Evolutionary conservation across 441 rosid genomes (phyloP).

Genomic region (Arabidopsis hybrid): DNA sequence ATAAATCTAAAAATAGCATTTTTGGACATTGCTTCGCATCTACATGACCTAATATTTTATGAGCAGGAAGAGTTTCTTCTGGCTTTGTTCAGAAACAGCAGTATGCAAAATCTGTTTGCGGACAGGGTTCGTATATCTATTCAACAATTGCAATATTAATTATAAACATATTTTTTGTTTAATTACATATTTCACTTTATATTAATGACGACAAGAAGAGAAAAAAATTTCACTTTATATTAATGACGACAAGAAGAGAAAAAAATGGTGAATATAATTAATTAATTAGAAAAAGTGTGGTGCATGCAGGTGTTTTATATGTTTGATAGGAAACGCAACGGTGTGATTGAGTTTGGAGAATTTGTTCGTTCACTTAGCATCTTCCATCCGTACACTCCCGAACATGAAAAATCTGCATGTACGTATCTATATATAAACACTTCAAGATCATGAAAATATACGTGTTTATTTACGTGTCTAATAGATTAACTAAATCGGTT

Average conservation of each 20-base stretch:
- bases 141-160: background rate
- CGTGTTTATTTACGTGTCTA: background rate
- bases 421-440: conserved; percentile 17
- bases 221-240: too few species aligned
- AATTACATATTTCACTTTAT: background rate
- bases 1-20: background rate
- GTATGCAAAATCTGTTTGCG: conserved; percentile 57
- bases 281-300: background rate
- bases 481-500: background rate
- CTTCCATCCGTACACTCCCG: conserved; percentile 75
- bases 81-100: conserved; percentile 64
- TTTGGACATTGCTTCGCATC: background rate
- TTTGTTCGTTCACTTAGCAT: conserved; percentile 69
- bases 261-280: too few species aligned
- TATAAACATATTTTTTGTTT: too few species aligned
- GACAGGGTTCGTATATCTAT: conserved; percentile 56
- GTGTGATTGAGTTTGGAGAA: conserved; percentile 73
- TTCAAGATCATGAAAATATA: background rate
- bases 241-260: too few species aligned
- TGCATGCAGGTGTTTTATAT: conserved; percentile 61
- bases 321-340: conserved; percentile 68
- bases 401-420: conserved; percentile 63
- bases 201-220: background rate
- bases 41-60: background rate
- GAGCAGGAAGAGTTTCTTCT: conserved; percentile 74